Evolutionary conservation across 108 stramenopile species (phyloP).

Genomic region (Cyclostephanos invisitatus): DNA sequence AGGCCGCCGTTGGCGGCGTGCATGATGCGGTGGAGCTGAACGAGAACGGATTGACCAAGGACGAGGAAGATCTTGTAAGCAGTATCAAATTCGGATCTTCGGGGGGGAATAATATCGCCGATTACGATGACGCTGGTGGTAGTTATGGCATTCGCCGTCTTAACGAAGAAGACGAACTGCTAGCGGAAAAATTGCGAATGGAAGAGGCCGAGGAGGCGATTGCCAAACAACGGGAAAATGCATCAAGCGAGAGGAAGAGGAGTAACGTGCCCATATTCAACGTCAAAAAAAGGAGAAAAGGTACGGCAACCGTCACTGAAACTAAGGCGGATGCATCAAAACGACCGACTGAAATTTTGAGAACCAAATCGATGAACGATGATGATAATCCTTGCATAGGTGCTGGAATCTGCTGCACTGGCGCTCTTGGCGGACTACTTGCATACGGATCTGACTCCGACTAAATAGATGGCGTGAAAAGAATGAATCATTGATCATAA

Average conservation of each 20-base stretch:
- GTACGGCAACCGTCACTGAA: background rate
- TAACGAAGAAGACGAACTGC: slow-evolving; percentile 67
- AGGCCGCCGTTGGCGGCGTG: slow-evolving; percentile 25
- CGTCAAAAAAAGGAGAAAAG: slow-evolving; percentile 46
- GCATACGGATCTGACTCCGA: slow-evolving; percentile 73
- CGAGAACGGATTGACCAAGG: slow-evolving; percentile 68
- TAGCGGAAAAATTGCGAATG: slow-evolving; percentile 58
- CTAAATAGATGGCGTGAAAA: too few species aligned
- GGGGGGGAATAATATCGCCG: background rate
- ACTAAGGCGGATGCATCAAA: slow-evolving; percentile 14
- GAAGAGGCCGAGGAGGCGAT: slow-evolving; percentile 48
- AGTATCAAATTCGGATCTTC: slow-evolving; percentile 76
- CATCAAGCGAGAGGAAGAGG: slow-evolving; percentile 28
- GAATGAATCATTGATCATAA: too few species aligned
- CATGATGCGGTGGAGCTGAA: slow-evolving; percentile 53
- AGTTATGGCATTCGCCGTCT: slow-evolving; percentile 38
- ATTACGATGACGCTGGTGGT: background rate
- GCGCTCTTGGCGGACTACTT: slow-evolving; percentile 61
- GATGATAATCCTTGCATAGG: slow-evolving; percentile 4
- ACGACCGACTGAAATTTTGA: background rate
- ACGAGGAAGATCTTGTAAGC: slow-evolving; percentile 75
- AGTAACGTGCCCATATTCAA: slow-evolving; percentile 47
- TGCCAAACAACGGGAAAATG: slow-evolving; percentile 40
- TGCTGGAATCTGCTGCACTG: background rate
- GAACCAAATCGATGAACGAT: background rate